Base-by-base conservation (phyloP, 352 stramenopile genomes). In the Pythium brachiatum region DNA sequence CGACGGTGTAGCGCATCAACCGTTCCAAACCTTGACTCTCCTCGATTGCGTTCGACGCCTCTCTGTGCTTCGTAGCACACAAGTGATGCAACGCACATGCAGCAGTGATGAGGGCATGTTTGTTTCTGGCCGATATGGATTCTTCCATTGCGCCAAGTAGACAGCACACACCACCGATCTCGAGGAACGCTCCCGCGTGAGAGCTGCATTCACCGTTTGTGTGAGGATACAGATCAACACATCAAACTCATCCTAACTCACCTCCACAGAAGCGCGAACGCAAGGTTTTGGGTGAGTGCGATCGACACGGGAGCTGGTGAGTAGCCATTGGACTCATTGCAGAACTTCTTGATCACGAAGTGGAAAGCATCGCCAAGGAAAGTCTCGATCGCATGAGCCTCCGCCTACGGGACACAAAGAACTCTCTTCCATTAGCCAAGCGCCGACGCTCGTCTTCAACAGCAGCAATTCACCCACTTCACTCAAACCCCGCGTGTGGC, bases 191-290 rank as follows among this genome's bases (percentile, higher is more conserved):
- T 23, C n/a, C 7, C 1, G 60, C 51, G 3, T 60, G 60, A 6
- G 60, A 50, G 26, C 57, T 64, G 48, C 3, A 31, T 25, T 15
- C 41, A 18, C n/a, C 12, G 6, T 25, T 41, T 20, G 57, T n/a
- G 23, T 23, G 7, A 53, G n/a, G 20, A 50, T 15, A 2, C 20
- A 48, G 27, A 36, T 7, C 15, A 7, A 11, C 13, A 39, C 25
- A 3, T 9, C 9, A 4, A 12, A 27, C 27, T 18, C 26, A 12
- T 25, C 7, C 11, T 6, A 15, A 29, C 50, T 4, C 34, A 65
- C 58, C 58, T 43, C 58, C 58, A 65, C 7, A 65, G 51, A 5
- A 65, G 29, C 7, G 48, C 58, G 7, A 65, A 54, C 9, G 58
- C 4, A 2, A 65, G 58, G 18, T 59, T 53, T 29, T 32, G 32